phyloP scores from a whole-genome alignment of 1,284 basidiomycete species.

The Tilletia walkeri region DNA sequence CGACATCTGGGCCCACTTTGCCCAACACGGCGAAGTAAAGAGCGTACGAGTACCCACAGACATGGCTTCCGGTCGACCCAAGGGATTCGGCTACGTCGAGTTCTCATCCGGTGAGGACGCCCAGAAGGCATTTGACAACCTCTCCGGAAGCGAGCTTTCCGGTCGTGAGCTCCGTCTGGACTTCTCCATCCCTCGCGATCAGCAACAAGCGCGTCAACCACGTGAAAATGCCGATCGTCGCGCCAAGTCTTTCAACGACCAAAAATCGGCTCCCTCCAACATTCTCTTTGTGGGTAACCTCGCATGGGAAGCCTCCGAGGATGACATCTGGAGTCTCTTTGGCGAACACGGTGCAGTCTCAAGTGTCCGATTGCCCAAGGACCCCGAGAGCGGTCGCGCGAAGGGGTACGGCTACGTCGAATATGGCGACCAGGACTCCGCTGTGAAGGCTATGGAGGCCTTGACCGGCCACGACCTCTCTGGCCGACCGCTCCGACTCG shows the following conservation, averaged over 20 bases:
- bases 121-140: slow-evolving; percentile 71
- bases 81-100: slow-evolving; percentile 97
- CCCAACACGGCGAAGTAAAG: slow-evolving; percentile 83
- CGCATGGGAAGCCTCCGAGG: slow-evolving; percentile 76
- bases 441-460: slow-evolving; percentile 74
- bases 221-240: slow-evolving; percentile 55
- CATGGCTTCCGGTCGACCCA: slow-evolving; percentile 81
- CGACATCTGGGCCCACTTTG: slow-evolving; percentile 84
- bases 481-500: slow-evolving; percentile 77
- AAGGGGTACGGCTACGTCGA: slow-evolving; percentile 99
- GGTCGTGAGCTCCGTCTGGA: slow-evolving; percentile 82
- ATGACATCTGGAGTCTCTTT: slow-evolving; percentile 86
- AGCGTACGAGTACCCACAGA: slow-evolving; percentile 90
- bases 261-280: slow-evolving; percentile 65
- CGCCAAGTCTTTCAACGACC: slow-evolving; percentile 61
- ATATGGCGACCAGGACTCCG: slow-evolving; percentile 75
- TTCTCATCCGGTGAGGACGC: slow-evolving; percentile 79
- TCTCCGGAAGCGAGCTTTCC: slow-evolving; percentile 74
- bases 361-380: slow-evolving; percentile 86
- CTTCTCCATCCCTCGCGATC: slow-evolving; percentile 76
- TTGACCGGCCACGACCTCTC: slow-evolving; percentile 76
- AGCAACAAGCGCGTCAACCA: slow-evolving; percentile 14
- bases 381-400: slow-evolving; percentile 81
- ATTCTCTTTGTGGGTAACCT: slow-evolving; percentile 90
- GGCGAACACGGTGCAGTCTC: slow-evolving; percentile 84